Conservation (phyloP, 768 basidiomycete genomes). For the Tephrocybe sp. region DNA sequence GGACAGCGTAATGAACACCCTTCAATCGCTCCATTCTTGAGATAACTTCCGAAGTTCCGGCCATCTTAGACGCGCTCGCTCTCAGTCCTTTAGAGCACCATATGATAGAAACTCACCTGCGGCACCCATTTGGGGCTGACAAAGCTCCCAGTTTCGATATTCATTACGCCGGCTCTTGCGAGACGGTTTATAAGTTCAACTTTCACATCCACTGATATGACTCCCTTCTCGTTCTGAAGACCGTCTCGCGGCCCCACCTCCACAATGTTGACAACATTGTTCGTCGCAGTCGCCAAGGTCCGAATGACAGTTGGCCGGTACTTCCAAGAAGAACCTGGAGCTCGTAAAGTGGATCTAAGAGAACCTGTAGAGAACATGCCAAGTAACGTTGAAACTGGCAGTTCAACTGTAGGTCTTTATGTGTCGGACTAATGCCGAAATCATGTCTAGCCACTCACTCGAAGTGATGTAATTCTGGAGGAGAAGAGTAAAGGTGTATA, state of each 20-base stretch:
- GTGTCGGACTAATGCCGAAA: conserved; percentile 13
- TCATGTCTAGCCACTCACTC: conserved; percentile 6
- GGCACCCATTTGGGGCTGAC: conserved; percentile 94
- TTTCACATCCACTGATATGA: conserved; percentile 72
- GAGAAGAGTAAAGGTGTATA: neutral
- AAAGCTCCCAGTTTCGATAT: conserved; percentile 85
- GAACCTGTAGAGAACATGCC: conserved; percentile 9
- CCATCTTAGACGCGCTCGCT: conserved; percentile 57
- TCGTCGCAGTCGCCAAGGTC: conserved; percentile 19
- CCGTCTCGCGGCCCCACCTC: conserved; percentile 93
- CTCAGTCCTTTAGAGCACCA: neutral
- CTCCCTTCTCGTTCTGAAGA: conserved; percentile 81
- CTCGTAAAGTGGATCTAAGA: conserved; percentile 10
- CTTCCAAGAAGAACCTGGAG: conserved; percentile 3
- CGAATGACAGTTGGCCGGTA: conserved; percentile 25
- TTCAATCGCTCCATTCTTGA: conserved; percentile 48
- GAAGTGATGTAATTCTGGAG: neutral
- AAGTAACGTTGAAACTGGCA: neutral
- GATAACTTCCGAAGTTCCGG: conserved; percentile 77
- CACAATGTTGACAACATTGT: conserved; percentile 61
- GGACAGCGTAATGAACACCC: conserved; percentile 70
- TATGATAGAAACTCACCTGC: conserved; percentile 49
- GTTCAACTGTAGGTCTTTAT: conserved; percentile 5
- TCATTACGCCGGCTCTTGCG: conserved; percentile 59
- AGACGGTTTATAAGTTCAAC: conserved; percentile 79